Conservation (phyloP, 768 basidiomycete genomes). For the Clathrus columnatus region DNA sequence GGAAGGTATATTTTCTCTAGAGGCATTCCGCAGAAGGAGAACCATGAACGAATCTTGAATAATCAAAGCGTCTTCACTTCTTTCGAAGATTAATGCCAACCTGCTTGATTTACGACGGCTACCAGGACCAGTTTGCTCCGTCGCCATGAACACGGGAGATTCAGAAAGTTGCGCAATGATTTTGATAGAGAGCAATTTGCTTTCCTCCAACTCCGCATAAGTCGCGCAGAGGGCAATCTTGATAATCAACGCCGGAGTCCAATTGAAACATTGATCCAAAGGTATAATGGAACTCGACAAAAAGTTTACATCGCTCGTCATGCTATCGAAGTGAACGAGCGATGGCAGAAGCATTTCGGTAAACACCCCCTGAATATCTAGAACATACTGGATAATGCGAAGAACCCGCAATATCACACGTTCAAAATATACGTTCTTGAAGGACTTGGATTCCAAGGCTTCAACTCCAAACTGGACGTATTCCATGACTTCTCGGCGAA, state of each 20-base stretch:
- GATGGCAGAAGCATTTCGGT: constrained; percentile 79
- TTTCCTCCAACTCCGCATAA: constrained; percentile 54
- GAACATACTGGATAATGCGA: constrained; percentile 67
- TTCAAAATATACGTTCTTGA: constrained; percentile 53
- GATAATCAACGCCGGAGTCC: constrained; percentile 63
- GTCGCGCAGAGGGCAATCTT: constrained; percentile 75
- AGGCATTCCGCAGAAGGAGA: constrained; percentile 52
- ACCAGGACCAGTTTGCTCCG: constrained; percentile 27
- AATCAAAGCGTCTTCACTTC: constrained; percentile 75
- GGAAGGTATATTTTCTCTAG: constrained; percentile 50
- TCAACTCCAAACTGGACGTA: constrained; percentile 77
- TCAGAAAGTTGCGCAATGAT: constrained; percentile 61
- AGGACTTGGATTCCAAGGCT: constrained; percentile 56
- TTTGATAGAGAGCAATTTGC: constrained; percentile 68
- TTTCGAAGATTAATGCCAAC: constrained; percentile 68
- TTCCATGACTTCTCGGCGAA: constrained; percentile 67
- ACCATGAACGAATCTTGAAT: constrained; percentile 73
- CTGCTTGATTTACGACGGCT: constrained; percentile 40
- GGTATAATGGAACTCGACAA: constrained; percentile 35
- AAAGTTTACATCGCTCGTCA: constrained; percentile 20
- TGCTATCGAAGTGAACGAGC: constrained; percentile 55
- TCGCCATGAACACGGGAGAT: constrained; percentile 43
- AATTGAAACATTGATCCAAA: constrained; percentile 68
- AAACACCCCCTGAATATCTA: constrained; percentile 85
- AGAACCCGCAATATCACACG: constrained; percentile 73